phyloP scores from a whole-genome alignment of 2,329 filamentous ascomycete species.

The Tolypocladium ophioglossoides region DNA sequence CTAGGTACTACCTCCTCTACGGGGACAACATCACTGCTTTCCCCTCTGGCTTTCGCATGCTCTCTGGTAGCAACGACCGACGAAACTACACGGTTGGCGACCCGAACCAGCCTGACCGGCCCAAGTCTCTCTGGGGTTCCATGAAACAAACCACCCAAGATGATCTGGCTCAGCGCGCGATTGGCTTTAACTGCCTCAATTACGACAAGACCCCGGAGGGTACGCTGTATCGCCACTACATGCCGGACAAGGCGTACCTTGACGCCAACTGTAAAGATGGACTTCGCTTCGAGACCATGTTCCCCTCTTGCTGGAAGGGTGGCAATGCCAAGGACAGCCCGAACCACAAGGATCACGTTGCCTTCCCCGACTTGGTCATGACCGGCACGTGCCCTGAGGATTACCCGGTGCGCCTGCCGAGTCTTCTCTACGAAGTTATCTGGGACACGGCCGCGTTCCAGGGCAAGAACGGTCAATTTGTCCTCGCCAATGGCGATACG shows the following conservation, averaged over 20 bases:
- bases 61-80: slow-evolving; percentile 60
- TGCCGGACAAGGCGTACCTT: slow-evolving; percentile 71
- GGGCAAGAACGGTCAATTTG: slow-evolving; percentile 55
- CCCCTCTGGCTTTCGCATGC: slow-evolving; percentile 68
- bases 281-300: slow-evolving; percentile 73
- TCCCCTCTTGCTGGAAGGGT: slow-evolving; percentile 84
- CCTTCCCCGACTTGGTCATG: slow-evolving; percentile 69
- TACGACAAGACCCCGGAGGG: slow-evolving; percentile 57
- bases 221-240: slow-evolving; percentile 68
- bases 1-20: slow-evolving; percentile 76
- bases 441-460: slow-evolving; percentile 61
- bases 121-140: slow-evolving; percentile 59
- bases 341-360: slow-evolving; percentile 57
- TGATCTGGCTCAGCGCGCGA: slow-evolving; percentile 64
- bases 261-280: slow-evolving; percentile 77
- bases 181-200: slow-evolving; percentile 95
- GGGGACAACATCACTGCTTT: slow-evolving; percentile 59
- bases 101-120: slow-evolving; percentile 50
- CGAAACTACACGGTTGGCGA: slow-evolving; percentile 62
- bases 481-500: slow-evolving; percentile 68
- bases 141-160: slow-evolving; percentile 55
- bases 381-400: slow-evolving; percentile 63
- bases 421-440: slow-evolving; percentile 79
- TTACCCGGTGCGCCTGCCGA: slow-evolving; percentile 57
- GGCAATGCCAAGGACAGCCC: slow-evolving; percentile 44